These are phyloP conservation scores for Mikania micrantha DNA, from an alignment of 129 eudicot genomes.

Conservation along the genomic window DNA sequence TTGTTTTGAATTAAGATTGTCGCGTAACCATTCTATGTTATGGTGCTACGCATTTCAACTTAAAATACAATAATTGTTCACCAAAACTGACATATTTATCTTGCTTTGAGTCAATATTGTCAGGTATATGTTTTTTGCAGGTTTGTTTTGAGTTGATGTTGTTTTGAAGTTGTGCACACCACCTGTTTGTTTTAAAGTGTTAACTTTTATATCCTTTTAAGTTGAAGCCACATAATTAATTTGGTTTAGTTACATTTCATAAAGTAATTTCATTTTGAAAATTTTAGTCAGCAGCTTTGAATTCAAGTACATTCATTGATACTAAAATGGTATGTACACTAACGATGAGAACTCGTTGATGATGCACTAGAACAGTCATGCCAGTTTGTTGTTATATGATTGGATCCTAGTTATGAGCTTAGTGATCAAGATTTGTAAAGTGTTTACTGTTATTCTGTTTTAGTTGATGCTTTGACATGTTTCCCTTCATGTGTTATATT, in stretches of 20 bases:
- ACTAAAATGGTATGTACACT: neutral
- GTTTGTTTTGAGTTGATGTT: constrained; percentile 8
- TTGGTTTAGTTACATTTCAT: neutral
- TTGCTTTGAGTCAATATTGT: too few relatives aligned
- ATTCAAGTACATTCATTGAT: too few relatives aligned
- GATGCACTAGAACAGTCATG: neutral
- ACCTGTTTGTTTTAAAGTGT: constrained; percentile 4
- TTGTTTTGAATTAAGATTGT: too few relatives aligned
- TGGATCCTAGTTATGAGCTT: neutral
- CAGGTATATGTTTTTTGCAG: too few relatives aligned
- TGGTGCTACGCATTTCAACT: too few relatives aligned
- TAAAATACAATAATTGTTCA: too few relatives aligned
- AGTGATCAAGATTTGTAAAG: neutral
- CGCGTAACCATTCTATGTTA: too few relatives aligned
- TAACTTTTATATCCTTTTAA: neutral
- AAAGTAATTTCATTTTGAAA: neutral
- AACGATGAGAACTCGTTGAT: neutral
- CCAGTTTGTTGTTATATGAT: neutral
- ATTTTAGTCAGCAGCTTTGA: too few relatives aligned
- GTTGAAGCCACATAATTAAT: neutral
- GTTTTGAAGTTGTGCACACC: constrained; percentile 12
- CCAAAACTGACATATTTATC: too few relatives aligned
- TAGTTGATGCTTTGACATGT: too few relatives aligned
- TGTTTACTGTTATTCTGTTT: neutral
- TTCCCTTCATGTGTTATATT: too few relatives aligned